phyloP scores from a whole-genome alignment of 176 grass and related monocot genomes.

The Calamus simplicifolius region DNA sequence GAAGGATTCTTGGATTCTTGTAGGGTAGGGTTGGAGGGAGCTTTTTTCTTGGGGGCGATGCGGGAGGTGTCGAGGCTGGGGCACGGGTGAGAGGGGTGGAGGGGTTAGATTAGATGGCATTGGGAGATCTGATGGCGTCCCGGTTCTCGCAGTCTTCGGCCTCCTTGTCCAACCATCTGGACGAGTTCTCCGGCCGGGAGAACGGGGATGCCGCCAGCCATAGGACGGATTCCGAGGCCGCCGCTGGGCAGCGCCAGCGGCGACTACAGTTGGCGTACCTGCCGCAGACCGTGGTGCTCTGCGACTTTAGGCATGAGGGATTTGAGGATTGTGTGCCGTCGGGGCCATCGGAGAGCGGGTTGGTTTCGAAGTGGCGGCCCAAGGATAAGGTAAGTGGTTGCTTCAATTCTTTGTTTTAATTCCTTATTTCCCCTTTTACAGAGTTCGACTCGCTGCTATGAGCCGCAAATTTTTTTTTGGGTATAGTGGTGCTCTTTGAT shows the following conservation, averaged over 20 bases:
- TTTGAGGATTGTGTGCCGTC: slow-evolving; percentile 49
- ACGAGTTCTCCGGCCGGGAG: slow-evolving; percentile 20
- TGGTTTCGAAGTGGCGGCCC: slow-evolving; percentile 88
- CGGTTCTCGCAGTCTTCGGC: slow-evolving; percentile 47
- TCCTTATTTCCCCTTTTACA: no score
- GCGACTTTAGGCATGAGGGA: slow-evolving; percentile 68
- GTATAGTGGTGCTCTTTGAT: no score
- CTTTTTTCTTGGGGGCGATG: background rate
- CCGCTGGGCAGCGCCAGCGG: slow-evolving; percentile 8
- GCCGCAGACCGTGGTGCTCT: slow-evolving; percentile 69
- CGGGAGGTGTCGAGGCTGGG: background rate
- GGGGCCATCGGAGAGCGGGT: slow-evolving; percentile 57
- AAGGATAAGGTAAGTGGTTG: slow-evolving; percentile 71
- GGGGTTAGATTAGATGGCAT: slow-evolving; percentile 61
- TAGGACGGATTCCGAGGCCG: slow-evolving; percentile 1
- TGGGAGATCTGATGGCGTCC: slow-evolving; percentile 99
- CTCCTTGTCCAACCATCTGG: slow-evolving; percentile 28
- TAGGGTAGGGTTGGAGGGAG: background rate
- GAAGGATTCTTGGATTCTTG: slow-evolving; percentile 4
- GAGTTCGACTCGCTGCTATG: no score
- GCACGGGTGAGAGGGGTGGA: background rate
- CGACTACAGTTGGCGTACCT: slow-evolving; percentile 32
- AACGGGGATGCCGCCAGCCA: background rate
- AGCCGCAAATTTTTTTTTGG: no score
- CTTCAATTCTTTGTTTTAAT: background rate